Base-by-base conservation (phyloP, 768 basidiomycete genomes). In the Pleurotus tuber-regium region DNA sequence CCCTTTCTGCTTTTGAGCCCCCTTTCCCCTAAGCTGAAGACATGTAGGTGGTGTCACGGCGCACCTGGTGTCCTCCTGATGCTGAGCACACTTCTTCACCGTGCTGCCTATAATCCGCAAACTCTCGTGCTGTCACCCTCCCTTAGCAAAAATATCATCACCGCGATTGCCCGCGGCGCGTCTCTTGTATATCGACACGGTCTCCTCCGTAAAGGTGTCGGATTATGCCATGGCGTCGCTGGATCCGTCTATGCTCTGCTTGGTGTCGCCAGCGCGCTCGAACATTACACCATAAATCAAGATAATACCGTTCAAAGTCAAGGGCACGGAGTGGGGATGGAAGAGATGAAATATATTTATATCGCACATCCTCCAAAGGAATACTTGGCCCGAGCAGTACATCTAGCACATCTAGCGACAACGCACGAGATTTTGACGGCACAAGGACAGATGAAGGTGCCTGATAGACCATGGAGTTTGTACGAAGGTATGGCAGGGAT, bases 401-500 rank as follows among this genome's bases (percentile, higher is more conserved):
- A 82, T 53, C 66, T 83, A 3, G 78, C 80, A 7, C 67, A 72
- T 47, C 59, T 79, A 8, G 78, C 76, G 3, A 69, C 68, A 1
- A 55, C 53, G 4, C 70, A 71, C 44, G 57, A 64, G 43, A 53
- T 62, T 43, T 52, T 74, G 40, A 73, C 64, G 23, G 54, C 58
- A 52, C 55, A 63, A 2, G 72, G 72, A 11, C 66, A 74, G 53
- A 79, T 82, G 77, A 50, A 46, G 7, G 60, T 59, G 1, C 79
- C 81, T 1, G 81, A 84, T 55, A 65, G 70, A 47, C 79, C 77
- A 8, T 78, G 72, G 70, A 82, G 80, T 58, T 62, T 83, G 51
- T 83, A 79, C 53, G 80, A 80, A 54, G 82, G 82, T n/a, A 51
- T 72, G 47, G 77, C 78, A 14, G 82, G 82, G 21, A 77, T 80